Base-by-base conservation (phyloP, 169 alveolate species). In the Cryptosporidium sp. region DNA sequence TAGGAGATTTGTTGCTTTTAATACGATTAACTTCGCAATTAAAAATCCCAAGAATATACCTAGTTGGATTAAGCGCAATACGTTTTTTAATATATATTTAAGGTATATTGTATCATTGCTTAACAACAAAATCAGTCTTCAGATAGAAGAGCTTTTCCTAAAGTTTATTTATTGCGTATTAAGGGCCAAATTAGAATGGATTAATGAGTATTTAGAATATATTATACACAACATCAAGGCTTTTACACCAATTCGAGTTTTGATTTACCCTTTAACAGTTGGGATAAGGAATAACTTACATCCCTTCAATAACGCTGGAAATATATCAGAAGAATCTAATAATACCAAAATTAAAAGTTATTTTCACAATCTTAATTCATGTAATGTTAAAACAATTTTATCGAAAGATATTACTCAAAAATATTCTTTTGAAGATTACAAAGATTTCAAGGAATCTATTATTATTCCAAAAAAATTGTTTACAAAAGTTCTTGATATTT, bases 181-280 rank as follows among this genome's bases (percentile, higher is more conserved):
- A 14, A 62, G 23, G 26, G 41, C 3, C 18, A 80, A 48, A 12
- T 16, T 26, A 10, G 89, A 80, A 26, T 80, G 89, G 89, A 80
- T 65, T n/a, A 7, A 10, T 29, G 75, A 80, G 10, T 80, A 80
- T 33, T 29, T 59, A 7, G 21, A 48, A 21, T 65, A 45, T 39
- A 62, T 80, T 23, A n/a, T 14, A 2, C 8, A 39, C 14, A 35
- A 61, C 2, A 70, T 80, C 7, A 61, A 37, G n/a, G 55, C 68
- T 8, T 80, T 80, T 62, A 80, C 89, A 18, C 68, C 89, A 23
- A 59, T 80, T 26, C 62, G 89, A 39, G 59, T 80, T n/a, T 14
- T 80, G 31, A 62, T 80, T n/a, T 45, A 80, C 21, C 80, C 89
- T 26, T 65, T 80, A 23, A 43, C 50, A 43, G 62, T 80, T 26